These are phyloP conservation scores for Parietichytrium sp. DNA, from an alignment of 108 stramenopile genomes.

Conservation along the genomic window DNA sequence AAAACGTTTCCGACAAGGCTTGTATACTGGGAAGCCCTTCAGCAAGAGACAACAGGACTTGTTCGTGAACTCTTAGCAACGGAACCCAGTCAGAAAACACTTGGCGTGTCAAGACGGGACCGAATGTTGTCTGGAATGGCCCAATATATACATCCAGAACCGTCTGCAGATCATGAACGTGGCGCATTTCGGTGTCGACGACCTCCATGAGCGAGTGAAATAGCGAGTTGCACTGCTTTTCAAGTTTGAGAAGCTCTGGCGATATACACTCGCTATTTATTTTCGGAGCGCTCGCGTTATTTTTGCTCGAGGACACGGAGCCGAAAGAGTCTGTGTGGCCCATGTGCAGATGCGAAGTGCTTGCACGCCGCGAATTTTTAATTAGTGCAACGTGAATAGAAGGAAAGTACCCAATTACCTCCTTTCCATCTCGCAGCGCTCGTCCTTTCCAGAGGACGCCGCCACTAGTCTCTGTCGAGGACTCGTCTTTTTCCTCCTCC, in stretches of 20 bases:
- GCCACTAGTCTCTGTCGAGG: no score
- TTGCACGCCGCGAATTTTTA: no score
- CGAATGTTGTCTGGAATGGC: conserved; percentile 14
- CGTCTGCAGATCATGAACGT: not conserved
- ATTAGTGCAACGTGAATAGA: conserved; percentile 16
- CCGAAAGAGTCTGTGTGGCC: no score
- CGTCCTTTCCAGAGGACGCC: not conserved
- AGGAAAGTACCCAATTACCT: not conserved
- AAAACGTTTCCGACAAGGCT: not conserved
- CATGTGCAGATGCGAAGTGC: no score
- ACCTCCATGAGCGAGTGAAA: not conserved
- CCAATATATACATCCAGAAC: conserved; percentile 1
- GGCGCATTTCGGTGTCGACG: conserved; percentile 12
- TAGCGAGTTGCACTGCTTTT: not conserved
- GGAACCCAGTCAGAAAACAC: conserved; percentile 35
- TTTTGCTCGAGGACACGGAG: no score
- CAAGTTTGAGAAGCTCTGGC: not conserved
- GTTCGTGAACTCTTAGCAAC: conserved; percentile 25
- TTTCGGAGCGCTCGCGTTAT: not conserved
- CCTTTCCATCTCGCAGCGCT: not conserved
- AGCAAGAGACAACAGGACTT: not conserved
- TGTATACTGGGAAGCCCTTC: not conserved
- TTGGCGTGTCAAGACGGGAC: not conserved
- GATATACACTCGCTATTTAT: conserved; percentile 18
- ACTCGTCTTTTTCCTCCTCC: not conserved